Evolutionary conservation across 352 stramenopile species (phyloP).

Genomic region (Thalassiosira livingstoniorum): DNA sequence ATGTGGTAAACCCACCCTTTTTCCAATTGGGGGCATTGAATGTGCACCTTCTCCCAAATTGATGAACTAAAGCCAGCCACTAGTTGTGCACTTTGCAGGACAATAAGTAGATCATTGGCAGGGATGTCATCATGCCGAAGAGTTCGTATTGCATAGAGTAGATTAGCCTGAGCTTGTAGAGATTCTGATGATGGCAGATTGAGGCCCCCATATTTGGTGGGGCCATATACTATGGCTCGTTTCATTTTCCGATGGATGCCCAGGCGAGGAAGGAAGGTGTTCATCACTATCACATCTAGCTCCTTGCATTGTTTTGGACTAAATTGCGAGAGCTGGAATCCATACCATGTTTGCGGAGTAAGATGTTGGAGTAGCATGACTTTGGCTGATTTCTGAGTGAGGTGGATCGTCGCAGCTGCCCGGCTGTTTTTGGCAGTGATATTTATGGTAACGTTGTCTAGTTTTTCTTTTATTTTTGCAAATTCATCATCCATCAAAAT

Average conservation of each 20-base stretch:
- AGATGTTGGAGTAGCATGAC: too few species aligned
- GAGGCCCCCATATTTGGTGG: background rate
- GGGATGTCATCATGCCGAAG: background rate
- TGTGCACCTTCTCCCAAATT: background rate
- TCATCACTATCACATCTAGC: background rate
- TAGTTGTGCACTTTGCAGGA: background rate
- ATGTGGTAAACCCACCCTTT: background rate
- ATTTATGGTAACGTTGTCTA: background rate
- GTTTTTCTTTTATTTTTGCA: background rate
- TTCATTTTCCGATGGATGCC: background rate
- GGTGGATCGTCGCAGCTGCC: too few species aligned
- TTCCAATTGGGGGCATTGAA: background rate
- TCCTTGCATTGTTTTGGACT: background rate
- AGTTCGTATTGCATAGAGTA: background rate
- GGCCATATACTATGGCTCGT: background rate
- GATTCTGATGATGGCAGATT: background rate
- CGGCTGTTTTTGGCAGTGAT: background rate
- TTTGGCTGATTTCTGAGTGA: too few species aligned
- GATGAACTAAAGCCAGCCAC: background rate
- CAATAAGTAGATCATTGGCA: background rate
- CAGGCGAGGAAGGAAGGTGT: background rate
- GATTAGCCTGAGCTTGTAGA: background rate
- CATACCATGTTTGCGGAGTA: too few species aligned
- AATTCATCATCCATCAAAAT: constrained; percentile 18
- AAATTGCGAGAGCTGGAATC: too few species aligned